These are phyloP conservation scores for Daldinia bambusicola DNA, from an alignment of 495 filamentous ascomycete species.

Conservation along the genomic window DNA sequence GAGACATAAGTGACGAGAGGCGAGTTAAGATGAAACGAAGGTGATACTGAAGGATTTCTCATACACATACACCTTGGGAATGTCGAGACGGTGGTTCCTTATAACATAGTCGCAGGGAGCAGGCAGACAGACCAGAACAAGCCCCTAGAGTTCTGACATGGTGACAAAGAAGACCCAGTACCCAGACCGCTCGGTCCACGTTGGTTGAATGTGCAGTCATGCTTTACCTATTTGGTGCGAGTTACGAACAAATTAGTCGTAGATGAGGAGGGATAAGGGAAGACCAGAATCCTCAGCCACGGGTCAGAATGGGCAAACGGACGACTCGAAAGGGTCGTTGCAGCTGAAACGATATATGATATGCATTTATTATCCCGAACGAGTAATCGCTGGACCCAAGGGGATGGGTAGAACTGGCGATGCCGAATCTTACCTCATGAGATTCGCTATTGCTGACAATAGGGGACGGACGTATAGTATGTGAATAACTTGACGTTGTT, in stretches of 20 bases:
- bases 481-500: conserved; percentile 13
- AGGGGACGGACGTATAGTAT: conserved; percentile 18
- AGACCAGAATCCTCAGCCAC: conserved; percentile 7
- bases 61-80: conserved; percentile 5
- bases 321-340: conserved; percentile 9
- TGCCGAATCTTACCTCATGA: conserved; percentile 28
- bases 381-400: conserved; percentile 27
- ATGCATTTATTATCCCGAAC: conserved; percentile 26
- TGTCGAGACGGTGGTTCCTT: conserved; percentile 27
- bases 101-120: conserved; percentile 34
- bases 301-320: conserved; percentile 14
- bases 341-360: conserved; percentile 28
- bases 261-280: conserved; percentile 27
- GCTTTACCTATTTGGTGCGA: conserved; percentile 32
- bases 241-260: conserved; percentile 12
- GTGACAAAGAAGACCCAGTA: conserved; percentile 34
- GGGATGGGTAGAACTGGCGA: conserved; percentile 38
- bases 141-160: conserved; percentile 4
- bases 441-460: not conserved
- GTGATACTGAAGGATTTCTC: conserved; percentile 23
- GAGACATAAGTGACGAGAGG: conserved; percentile 40
- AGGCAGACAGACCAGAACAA: conserved; percentile 14
- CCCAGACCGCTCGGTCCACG: conserved; percentile 36
- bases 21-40: conserved; percentile 31
- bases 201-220: conserved; percentile 30